A percentile compares a stretch with the other conserved stretches of the same genome.
These are phyloP conservation scores for Podospora fimiseda DNA, from an alignment of 495 filamentous ascomycete genomes.

Conservation along the genomic window DNA sequence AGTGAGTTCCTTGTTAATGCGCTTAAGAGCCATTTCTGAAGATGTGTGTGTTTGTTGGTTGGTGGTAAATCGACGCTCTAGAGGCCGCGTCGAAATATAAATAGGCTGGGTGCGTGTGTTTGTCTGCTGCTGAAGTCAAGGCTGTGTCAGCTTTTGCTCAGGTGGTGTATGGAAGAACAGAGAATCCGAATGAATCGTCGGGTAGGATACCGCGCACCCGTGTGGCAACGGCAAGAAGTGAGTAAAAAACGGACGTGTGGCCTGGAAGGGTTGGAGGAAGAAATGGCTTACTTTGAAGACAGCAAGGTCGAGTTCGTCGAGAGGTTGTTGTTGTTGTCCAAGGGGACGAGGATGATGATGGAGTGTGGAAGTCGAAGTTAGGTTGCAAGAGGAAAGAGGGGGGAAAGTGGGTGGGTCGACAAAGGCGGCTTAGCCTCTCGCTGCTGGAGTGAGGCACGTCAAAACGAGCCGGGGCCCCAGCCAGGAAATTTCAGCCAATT, in stretches of 20 bases:
- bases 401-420: slow-evolving; percentile 19
- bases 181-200: slow-evolving; percentile 24
- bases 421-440: slow-evolving; percentile 18
- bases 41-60: slow-evolving; percentile 26
- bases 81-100: slow-evolving; percentile 10
- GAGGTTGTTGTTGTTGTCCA: slow-evolving; percentile 10
- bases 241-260: not conserved
- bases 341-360: slow-evolving; percentile 14
- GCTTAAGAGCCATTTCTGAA: slow-evolving; percentile 88
- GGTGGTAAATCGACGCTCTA: not conserved
- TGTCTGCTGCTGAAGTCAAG: slow-evolving; percentile 21
- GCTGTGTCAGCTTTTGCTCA: slow-evolving; percentile 22
- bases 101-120: slow-evolving; percentile 7
- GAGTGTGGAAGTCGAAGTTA: slow-evolving; percentile 11
- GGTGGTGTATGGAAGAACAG: slow-evolving; percentile 19
- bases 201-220: not conserved
- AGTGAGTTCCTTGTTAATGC: slow-evolving; percentile 99
- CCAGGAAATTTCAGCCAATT: slow-evolving; percentile 23
- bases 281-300: slow-evolving; percentile 10
- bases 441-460: slow-evolving; percentile 9
- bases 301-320: not conserved
- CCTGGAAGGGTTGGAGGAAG: slow-evolving; percentile 4
- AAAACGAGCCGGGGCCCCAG: slow-evolving; percentile 13
- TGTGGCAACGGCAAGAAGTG: not conserved
- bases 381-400: slow-evolving; percentile 26